These are phyloP conservation scores for Avena sativa DNA, from an alignment of 176 grass and related monocot genomes.

Conservation along the genomic window DNA sequence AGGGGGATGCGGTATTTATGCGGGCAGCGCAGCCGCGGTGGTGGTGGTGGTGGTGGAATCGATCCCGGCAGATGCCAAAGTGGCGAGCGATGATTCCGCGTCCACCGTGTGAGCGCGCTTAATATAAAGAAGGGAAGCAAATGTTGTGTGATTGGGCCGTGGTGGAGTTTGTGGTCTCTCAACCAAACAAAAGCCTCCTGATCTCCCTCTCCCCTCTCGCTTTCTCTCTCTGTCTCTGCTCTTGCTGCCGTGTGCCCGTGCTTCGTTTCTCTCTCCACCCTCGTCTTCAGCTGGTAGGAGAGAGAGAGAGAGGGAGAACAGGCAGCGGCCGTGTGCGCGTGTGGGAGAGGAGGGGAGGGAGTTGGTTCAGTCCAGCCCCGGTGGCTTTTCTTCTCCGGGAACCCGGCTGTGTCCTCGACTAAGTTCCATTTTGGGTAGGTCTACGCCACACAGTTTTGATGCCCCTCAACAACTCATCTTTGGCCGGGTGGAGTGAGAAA, in stretches of 20 bases:
- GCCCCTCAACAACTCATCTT: too few relatives aligned
- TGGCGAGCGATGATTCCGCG: constrained; percentile 51
- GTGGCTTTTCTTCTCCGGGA: background rate
- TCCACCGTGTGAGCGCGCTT: constrained; percentile 54
- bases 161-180: constrained; percentile 74
- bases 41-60: constrained; percentile 18
- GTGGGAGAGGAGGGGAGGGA: background rate
- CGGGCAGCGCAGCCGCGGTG: background rate
- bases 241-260: too few relatives aligned
- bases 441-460: background rate
- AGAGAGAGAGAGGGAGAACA: background rate
- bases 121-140: constrained; percentile 15
- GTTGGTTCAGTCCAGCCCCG: background rate
- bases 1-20: constrained; percentile 48
- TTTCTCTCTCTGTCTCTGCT: background rate
- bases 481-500: too few relatives aligned
- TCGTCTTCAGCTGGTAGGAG: background rate
- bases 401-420: background rate
- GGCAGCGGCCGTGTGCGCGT: constrained; percentile 17
- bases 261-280: too few relatives aligned
- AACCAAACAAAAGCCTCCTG: constrained; percentile 57
- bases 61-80: constrained; percentile 66
- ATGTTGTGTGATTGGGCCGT: constrained; percentile 51
- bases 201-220: background rate
- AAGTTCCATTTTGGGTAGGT: constrained; percentile 19